These are phyloP conservation scores for Termitomyces sp. DNA, from an alignment of 768 basidiomycete species.

Conservation along the genomic window DNA sequence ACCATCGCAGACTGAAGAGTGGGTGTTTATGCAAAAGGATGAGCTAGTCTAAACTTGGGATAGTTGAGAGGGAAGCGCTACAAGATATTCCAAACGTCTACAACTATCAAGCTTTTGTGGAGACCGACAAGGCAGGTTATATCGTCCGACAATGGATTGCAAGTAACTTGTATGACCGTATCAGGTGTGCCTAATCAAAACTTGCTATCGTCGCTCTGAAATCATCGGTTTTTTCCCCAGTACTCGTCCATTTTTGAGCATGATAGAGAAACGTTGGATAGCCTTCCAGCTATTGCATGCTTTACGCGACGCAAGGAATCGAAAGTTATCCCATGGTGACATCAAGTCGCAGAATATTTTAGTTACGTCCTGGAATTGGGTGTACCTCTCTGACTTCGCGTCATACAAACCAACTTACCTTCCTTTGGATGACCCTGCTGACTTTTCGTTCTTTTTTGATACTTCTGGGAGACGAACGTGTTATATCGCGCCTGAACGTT, in stretches of 20 bases:
- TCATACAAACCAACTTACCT: slow-evolving; percentile 93
- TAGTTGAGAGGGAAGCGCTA: slow-evolving; percentile 84
- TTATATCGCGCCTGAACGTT: slow-evolving; percentile 94
- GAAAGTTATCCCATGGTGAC: slow-evolving; percentile 94
- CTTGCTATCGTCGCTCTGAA: neutral
- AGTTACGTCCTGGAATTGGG: slow-evolving; percentile 94
- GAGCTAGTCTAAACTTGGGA: slow-evolving; percentile 1
- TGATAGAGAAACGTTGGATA: slow-evolving; percentile 97
- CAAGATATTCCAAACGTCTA: slow-evolving; percentile 85
- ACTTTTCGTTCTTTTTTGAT: slow-evolving; percentile 98
- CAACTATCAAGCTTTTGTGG: slow-evolving; percentile 83
- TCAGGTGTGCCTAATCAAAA: slow-evolving; percentile 60
- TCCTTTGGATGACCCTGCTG: slow-evolving; percentile 93
- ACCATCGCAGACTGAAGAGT: slow-evolving; percentile 80
- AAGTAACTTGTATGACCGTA: slow-evolving; percentile 93
- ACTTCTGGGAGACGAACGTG: slow-evolving; percentile 91
- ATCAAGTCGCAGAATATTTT: slow-evolving; percentile 97
- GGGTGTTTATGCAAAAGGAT: slow-evolving; percentile 14
- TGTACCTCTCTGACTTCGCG: slow-evolving; percentile 94
- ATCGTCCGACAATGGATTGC: slow-evolving; percentile 93
- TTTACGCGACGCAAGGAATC: slow-evolving; percentile 74
- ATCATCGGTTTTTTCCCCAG: slow-evolving; percentile 36
- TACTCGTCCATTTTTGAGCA: slow-evolving; percentile 89
- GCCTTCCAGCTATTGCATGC: slow-evolving; percentile 88
- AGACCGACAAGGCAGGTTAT: slow-evolving; percentile 96